Base-by-base conservation (phyloP, 352 stramenopile species). In the Thalassiosira mediterranea region DNA sequence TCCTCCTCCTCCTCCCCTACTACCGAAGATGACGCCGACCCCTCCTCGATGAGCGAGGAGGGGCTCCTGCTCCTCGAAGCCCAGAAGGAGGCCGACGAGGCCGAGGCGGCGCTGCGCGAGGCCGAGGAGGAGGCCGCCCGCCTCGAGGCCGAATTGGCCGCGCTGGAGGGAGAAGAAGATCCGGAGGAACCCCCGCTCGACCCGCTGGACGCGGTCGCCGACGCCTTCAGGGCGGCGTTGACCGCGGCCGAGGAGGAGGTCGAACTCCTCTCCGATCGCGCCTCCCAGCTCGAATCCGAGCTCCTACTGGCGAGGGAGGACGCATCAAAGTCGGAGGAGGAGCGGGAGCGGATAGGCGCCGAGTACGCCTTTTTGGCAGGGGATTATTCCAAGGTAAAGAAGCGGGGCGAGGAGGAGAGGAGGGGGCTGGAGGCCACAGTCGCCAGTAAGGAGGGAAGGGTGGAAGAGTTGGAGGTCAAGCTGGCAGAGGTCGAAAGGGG, bases 291-390 rank as follows among this genome's bases (percentile, higher is more conserved):
- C 7, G 66, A 82, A 49, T 7, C 1, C 4, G 66, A 82, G 61
- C 38, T 82, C 25, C 29, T 28, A 1, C 13, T 19, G 1, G 56
- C 48, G 0, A 34, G 57, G 2, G 4, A 34, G 1, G 63, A 53
- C 15, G 65, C 76, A 40, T 52, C 74, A 17, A n/a, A 23, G 8
- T 42, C 40, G 8, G 34, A n/a, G 3, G 68, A 83, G 60, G 75
- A 83, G 28, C 71, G 64, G 19, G 75, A 83, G 23, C 37, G 75
- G n/a, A 66, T 76, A 31, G 58, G 53, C 32, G 75, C 75, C 38
- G 75, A 83, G 23, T 75, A 79, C 51, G 56, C 67, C 7, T 83
- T 72, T 51, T 57, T 83, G 5, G 75, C 62, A 10, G 76, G 68
- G 40, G 75, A 75, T 67, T 79, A 79, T 44, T 48, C 62, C 5